Evolutionary conservation across 441 rosid genomes (phyloP).

Genomic region (Pelargonium fulgidum): DNA sequence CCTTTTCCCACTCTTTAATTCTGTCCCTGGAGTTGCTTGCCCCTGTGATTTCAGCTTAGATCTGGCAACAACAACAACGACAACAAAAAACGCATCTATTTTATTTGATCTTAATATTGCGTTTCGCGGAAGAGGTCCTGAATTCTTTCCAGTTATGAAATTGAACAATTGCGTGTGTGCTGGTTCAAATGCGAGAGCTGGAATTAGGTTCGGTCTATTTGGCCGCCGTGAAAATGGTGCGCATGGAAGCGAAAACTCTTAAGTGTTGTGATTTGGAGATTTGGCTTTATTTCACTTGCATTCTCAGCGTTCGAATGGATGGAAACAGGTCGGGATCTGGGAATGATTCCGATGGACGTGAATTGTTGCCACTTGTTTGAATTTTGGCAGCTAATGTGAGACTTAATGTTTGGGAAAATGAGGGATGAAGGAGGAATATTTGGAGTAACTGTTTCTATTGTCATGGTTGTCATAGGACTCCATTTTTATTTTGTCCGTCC

Average conservation of each 20-base stretch:
- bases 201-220: slow-evolving; percentile 10
- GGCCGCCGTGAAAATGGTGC: slow-evolving; percentile 7
- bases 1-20: slow-evolving; percentile 1
- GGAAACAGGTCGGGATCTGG: too few species aligned
- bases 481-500: background rate
- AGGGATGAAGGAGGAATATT: background rate
- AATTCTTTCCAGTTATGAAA: slow-evolving; percentile 2
- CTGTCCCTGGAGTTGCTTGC: too few species aligned
- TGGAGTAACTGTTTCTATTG: background rate
- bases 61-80: slow-evolving; percentile 36
- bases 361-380: background rate
- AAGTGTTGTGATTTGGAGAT: background rate
- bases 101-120: slow-evolving; percentile 25
- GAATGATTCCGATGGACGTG: background rate
- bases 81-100: slow-evolving; percentile 20
- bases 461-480: background rate
- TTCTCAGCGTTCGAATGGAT: too few species aligned
- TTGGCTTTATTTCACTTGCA: background rate
- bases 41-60: slow-evolving; percentile 33
- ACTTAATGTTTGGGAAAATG: background rate
- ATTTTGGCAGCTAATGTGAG: background rate
- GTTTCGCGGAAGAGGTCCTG: background rate
- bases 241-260: background rate
- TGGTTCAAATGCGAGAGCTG: slow-evolving; percentile 14
- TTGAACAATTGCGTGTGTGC: slow-evolving; percentile 12